Evolutionary conservation across 352 stramenopile genomes (phyloP), one percentile per base, ranked within the genome.

Genomic region (Aphanomyces stellatus): DNA sequence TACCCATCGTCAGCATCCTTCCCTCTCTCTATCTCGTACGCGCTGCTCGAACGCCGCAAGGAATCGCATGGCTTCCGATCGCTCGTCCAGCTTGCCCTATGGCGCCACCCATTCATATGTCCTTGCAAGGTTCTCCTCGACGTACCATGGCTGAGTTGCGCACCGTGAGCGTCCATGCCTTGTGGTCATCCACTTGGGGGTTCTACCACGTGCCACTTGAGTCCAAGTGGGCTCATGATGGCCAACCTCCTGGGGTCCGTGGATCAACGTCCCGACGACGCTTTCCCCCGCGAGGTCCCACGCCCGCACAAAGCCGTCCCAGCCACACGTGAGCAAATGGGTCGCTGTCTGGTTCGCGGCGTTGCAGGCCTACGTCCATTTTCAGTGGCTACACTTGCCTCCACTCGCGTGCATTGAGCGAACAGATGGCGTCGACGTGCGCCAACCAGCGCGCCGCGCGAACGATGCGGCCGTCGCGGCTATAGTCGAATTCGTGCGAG

Each of bases 401-500:
- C 8, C 35, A 11, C 55, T 2, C 27, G 11, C 43, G n/a, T 67
- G 57, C 60, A 2, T 57, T 17, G 19, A 67, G 41, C 40, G 37
- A 43, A 33, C 41, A 67, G n/a, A 67, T 19, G 8, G 60, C 46
- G 49, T 57, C 60, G 28, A 25, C 28, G 34, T 67, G 60, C 4
- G 60, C 60, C 3, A n/a, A 13, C 60, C 60, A 67, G 4, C 40
- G n/a, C 49, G 41, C 33, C 3, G 5, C 22, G 27, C 33, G 17
- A 25, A 40, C 19, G 57, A n/a, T 11, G 28, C 17, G 10, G n/a
- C 60, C 60, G 7, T 24, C 22, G 2, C n/a, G 22, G 0, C 22
- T 59, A 41, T 67, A 67, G 17, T 67, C 11, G 33, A 59, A 67
- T 41, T 67, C n/a, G 24, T 67, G 60, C 19, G 28, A 37, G 33